phyloP scores from a whole-genome alignment of 169 alveolate species.

The Cryptosporidium canis region DNA sequence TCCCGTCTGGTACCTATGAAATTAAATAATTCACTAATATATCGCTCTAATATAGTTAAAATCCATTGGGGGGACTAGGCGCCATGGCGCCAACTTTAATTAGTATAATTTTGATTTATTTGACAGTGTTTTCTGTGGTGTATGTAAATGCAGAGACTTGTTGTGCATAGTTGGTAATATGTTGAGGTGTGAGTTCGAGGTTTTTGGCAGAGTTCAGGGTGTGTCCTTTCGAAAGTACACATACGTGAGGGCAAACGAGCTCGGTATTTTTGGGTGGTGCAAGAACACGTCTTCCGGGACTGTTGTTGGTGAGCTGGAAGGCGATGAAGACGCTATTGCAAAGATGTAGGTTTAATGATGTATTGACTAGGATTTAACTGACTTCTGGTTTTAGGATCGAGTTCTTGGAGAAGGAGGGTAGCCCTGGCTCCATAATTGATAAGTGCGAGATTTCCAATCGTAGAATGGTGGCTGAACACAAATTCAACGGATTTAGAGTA shows the following conservation, averaged over 20 bases:
- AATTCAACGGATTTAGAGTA: slow-evolving; percentile 2
- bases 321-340: slow-evolving; percentile 14
- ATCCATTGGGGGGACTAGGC: too few relatives aligned
- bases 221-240: slow-evolving; percentile 78
- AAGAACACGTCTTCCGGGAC: slow-evolving; percentile 74
- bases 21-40: too few relatives aligned
- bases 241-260: slow-evolving; percentile 54
- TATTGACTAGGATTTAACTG: not conserved
- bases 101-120: too few relatives aligned
- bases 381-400: slow-evolving; percentile 7
- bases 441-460: slow-evolving; percentile 24
- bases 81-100: too few relatives aligned
- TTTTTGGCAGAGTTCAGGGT: slow-evolving; percentile 81
- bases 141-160: too few relatives aligned
- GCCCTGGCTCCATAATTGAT: slow-evolving; percentile 40
- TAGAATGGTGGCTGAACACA: not conserved
- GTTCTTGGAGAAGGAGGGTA: slow-evolving; percentile 49
- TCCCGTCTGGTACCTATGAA: too few relatives aligned
- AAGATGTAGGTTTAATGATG: slow-evolving; percentile 14
- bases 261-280: slow-evolving; percentile 79
- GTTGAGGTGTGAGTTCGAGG: slow-evolving; percentile 74
- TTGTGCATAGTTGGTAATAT: too few relatives aligned
- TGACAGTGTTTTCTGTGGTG: too few relatives aligned
- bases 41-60: too few relatives aligned
- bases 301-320: slow-evolving; percentile 79